Base-by-base conservation (phyloP, 1,284 basidiomycete genomes). In the Rhodotorula sp. region DNA sequence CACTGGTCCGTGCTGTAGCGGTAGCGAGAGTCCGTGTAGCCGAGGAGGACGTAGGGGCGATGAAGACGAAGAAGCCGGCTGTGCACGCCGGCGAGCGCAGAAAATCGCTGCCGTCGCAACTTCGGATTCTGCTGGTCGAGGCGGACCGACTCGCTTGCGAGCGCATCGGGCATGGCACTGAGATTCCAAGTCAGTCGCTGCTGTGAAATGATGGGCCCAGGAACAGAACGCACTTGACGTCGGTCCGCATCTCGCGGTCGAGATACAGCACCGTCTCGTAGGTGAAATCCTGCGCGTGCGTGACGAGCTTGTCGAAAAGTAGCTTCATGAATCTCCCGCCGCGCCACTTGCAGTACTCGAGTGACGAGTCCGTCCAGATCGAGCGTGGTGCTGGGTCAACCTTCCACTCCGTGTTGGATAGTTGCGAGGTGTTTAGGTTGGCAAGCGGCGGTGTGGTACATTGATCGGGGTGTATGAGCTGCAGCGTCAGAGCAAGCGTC, bases 361-460 rank as follows among this genome's bases (percentile, higher is more conserved):
- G 66, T 7, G 60, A 54, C 0, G 64, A 49, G 13, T 73, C 67
- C 7, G 74, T 76, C 48, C 68, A 66, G 27, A 72, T 62, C 19
- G 64, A 54, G 2, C 70, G 27, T 4, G 70, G 70, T 17, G 54
- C 44, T 2, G 66, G 63, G n/a, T 52, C 52, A 13, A 60, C 59
- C 42, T 53, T 48, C 72, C 72, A 74, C 4, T 76, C 70, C 7
- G 72, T 74, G 27, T 50, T 34, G 13, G 72, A 74, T 0, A 76
- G 60, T 5, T 73, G 62, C 34, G 53, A 59, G 42, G 63, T 59
- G 60, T 74, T 71, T 46, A 76, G 52, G 46, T 76, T 76, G n/a
- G 63, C 60, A 21, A 70, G 48, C 3, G 59, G 56, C 0, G 66
- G 27, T 1, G 70, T 53, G 17, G 58, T 64, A 12, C 67, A 59